A percentile compares a stretch with the other conserved stretches of the same genome.
phyloP scores from a whole-genome alignment of 495 filamentous ascomycete genomes.

The Penicillium cinerascens region DNA sequence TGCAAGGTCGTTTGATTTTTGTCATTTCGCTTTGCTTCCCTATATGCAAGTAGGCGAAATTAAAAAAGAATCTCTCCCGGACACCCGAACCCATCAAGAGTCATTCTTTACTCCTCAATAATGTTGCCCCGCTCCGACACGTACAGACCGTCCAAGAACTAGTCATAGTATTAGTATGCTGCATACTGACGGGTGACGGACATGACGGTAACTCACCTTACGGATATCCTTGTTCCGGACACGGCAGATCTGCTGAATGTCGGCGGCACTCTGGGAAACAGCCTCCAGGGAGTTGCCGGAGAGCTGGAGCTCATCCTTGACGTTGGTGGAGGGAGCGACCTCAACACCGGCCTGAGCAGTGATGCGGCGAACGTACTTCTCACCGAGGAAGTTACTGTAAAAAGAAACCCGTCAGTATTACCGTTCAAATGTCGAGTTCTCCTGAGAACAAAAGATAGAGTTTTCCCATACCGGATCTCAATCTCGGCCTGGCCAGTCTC shows the following conservation, averaged over 20 bases:
- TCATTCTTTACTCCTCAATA: slow-evolving; percentile 58
- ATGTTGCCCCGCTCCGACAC: slow-evolving; percentile 97
- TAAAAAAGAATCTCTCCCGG: slow-evolving; percentile 41
- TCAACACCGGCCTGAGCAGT: slow-evolving; percentile 86
- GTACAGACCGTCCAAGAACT: slow-evolving; percentile 99
- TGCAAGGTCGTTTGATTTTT: slow-evolving; percentile 45
- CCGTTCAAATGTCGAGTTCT: background rate
- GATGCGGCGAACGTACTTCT: slow-evolving; percentile 96
- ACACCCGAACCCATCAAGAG: slow-evolving; percentile 40
- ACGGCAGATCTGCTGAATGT: slow-evolving; percentile 99
- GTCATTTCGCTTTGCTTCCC: slow-evolving; percentile 44
- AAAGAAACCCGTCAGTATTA: slow-evolving; percentile 4
- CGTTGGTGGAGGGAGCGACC: slow-evolving; percentile 79
- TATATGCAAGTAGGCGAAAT: slow-evolving; percentile 47
- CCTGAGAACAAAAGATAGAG: background rate
- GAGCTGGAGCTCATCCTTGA: slow-evolving; percentile 95
- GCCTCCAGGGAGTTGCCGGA: slow-evolving; percentile 92
- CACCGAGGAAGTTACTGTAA: slow-evolving; percentile 94
- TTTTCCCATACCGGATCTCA: slow-evolving; percentile 82
- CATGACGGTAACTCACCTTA: slow-evolving; percentile 61
- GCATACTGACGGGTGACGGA: background rate
- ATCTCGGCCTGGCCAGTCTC: slow-evolving; percentile 86
- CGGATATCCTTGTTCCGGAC: slow-evolving; percentile 99
- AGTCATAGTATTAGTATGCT: slow-evolving; percentile 19
- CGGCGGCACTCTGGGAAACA: slow-evolving; percentile 95